These are phyloP conservation scores for Thoreauomyces humboldtii DNA, from an alignment of 192 early-diverging fungal genomes.

Conservation along the genomic window DNA sequence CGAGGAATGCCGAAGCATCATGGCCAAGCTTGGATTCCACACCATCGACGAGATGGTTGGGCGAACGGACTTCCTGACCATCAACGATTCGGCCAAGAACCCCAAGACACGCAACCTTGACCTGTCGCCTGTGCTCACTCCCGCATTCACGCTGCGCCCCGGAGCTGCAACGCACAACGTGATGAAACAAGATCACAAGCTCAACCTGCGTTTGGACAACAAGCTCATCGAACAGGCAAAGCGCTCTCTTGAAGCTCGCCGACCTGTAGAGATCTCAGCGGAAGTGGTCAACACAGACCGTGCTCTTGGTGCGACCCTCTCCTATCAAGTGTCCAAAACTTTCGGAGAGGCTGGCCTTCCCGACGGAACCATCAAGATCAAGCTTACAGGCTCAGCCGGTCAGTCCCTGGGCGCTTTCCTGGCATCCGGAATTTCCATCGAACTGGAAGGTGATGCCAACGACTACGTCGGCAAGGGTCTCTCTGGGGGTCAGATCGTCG, in stretches of 20 bases:
- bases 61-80: slow-evolving; percentile 77
- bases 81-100: slow-evolving; percentile 71
- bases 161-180: slow-evolving; percentile 83
- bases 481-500: slow-evolving; percentile 84
- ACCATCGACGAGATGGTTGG: slow-evolving; percentile 97
- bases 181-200: slow-evolving; percentile 82
- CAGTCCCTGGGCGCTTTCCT: slow-evolving; percentile 96
- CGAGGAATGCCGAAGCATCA: slow-evolving; percentile 88
- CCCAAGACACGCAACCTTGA: slow-evolving; percentile 87
- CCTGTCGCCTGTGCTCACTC: slow-evolving; percentile 80
- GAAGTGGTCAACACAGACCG: slow-evolving; percentile 93
- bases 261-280: slow-evolving; percentile 58
- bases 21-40: slow-evolving; percentile 93
- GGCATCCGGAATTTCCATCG: slow-evolving; percentile 81
- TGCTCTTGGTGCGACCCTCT: slow-evolving; percentile 87
- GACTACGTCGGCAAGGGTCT: slow-evolving; percentile 99
- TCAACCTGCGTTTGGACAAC: slow-evolving; percentile 85
- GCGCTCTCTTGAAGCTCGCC: slow-evolving; percentile 58
- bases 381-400: slow-evolving; percentile 87
- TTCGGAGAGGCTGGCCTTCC: slow-evolving; percentile 83
- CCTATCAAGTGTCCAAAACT: slow-evolving; percentile 79
- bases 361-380: slow-evolving; percentile 81
- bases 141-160: slow-evolving; percentile 81
- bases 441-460: slow-evolving; percentile 96
- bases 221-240: slow-evolving; percentile 80